Evolutionary conservation across 495 filamentous ascomycete species (phyloP), one percentile per base, ranked within the genome.

Genomic region (Clavariopsis aquatica): DNA sequence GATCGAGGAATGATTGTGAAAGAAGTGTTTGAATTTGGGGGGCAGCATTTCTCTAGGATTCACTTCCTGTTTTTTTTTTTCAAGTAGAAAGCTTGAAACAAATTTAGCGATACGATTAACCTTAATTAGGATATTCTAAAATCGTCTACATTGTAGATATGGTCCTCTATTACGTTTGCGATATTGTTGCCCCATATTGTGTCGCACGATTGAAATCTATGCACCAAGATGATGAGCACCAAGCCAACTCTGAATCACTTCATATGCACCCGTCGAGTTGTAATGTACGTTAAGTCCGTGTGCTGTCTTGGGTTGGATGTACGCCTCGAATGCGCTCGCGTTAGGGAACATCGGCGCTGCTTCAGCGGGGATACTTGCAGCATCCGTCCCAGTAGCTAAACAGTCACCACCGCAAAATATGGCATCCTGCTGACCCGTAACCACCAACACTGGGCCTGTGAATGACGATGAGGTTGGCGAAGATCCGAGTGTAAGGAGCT

Each of bases 371-470:
- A 86, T 77, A 7, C 78, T 78, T 1, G 71, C 47, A 10, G 71
- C 23, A 7, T 65, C 60, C 13, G 72, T 67, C 31, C 68, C 58
- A 5, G 79, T 79, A 6, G 72, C 69, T 0, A 70, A 47, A 63
- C 83, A 85, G 57, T 84, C 76, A 19, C 83, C 80, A 5, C 81
- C 83, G 62, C 83, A 86, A 64, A 79, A 84, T 0, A 78, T 75
- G 2, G 78, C 28, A 64, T 85, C 83, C 26, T 80, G 69, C 10
- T 75, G 75, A 57, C 81, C 79, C 12, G 77, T 78, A 52, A 83
- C 67, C 19, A 85, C 69, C 22, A 80, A 65, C 1, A 84, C 81
- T 0, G 82, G 81, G 0, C 80, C 80, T 15, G 66, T 72, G 62
- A 81, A 84, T 4, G 74, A 72, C 19, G 68, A 71, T 17, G 64